Base-by-base conservation (phyloP, 1,284 basidiomycete genomes). In the Ustilago trichophora region DNA sequence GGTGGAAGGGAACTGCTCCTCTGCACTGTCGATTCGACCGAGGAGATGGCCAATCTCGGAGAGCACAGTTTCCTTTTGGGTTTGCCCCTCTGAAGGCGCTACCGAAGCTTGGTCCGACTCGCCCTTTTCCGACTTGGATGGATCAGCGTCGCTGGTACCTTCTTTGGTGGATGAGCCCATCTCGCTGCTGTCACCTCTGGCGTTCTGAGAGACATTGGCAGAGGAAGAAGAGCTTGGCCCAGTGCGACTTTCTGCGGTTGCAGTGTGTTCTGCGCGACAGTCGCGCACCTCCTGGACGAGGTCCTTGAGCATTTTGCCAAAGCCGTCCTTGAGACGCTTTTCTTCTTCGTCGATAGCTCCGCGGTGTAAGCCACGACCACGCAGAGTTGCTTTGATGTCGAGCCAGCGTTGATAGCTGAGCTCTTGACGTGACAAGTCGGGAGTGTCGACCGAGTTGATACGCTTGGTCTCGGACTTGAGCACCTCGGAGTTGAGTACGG, bases 311-410 rank as follows among this genome's bases (percentile, higher is more conserved):
- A 87, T 87, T 51, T 90, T 87, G 64, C 91, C 84, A 59, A 93
- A 86, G 62, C 90, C 87, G 74, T 95, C 92, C 55, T 93, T 91
- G 37, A 97, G 84, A 50, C 87, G 86, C 75, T 87, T 87, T 69
- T 87, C 87, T 83, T 98, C 95, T 76, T 94, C 91, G 42, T 89
- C 89, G 36, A 91, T 87, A 3, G 90, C 88, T 44, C 89, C 85
- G 4, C 56, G 52, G 10, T 56, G 55, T 21, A 69, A 32, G 15
- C 62, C 63, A 15, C 71, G 46, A 3, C 89, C 90, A 72, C 92
- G 87, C 32, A 96, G 86, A 71, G 88, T 90, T 32, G 96, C 95
- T 36, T 92, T 88, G 40, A 98, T 87, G 54, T 91, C 91, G 68
- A 95, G 85, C 95, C 95, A 98, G 85, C 77, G 89, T 87, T 77